Evolutionary conservation across 495 filamentous ascomycete species (phyloP).

Genomic region (Penicillium bialowiezense): DNA sequence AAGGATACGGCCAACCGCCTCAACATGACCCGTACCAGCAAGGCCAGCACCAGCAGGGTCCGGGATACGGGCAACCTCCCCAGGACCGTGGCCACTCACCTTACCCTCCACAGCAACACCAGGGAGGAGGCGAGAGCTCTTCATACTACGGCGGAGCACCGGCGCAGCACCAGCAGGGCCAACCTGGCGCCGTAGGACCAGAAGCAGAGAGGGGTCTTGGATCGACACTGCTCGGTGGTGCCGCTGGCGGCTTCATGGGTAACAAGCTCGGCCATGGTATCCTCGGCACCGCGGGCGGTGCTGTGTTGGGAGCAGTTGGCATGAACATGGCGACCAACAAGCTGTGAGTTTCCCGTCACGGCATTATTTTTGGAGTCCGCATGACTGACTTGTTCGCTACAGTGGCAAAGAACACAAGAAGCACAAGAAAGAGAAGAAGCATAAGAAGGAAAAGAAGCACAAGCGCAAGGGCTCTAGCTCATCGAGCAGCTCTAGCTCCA

Average conservation of each 20-base stretch:
- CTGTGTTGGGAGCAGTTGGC: conserved; percentile 43
- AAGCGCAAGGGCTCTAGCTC: conserved; percentile 26
- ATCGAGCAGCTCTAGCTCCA: conserved; percentile 25
- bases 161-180: conserved; percentile 16
- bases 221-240: conserved; percentile 39
- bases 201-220: conserved; percentile 44
- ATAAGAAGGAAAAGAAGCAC: conserved; percentile 27
- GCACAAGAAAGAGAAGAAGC: conserved; percentile 28
- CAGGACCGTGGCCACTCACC: conserved; percentile 29
- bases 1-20: conserved; percentile 12
- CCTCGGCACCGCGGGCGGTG: conserved; percentile 41
- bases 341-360: conserved; percentile 25
- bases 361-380: not conserved
- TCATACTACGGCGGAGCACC: conserved; percentile 21
- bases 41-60: conserved; percentile 17
- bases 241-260: conserved; percentile 41
- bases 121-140: conserved; percentile 14
- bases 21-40: conserved; percentile 16
- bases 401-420: conserved; percentile 16
- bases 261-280: conserved; percentile 43
- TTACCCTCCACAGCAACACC: conserved; percentile 31
- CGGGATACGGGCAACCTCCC: conserved; percentile 18
- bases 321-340: conserved; percentile 35
- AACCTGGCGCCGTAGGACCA: conserved; percentile 16
- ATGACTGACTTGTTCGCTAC: conserved; percentile 16